Conservation (phyloP, 164 flowering plant species). For the Litsea cubeba region DNA sequence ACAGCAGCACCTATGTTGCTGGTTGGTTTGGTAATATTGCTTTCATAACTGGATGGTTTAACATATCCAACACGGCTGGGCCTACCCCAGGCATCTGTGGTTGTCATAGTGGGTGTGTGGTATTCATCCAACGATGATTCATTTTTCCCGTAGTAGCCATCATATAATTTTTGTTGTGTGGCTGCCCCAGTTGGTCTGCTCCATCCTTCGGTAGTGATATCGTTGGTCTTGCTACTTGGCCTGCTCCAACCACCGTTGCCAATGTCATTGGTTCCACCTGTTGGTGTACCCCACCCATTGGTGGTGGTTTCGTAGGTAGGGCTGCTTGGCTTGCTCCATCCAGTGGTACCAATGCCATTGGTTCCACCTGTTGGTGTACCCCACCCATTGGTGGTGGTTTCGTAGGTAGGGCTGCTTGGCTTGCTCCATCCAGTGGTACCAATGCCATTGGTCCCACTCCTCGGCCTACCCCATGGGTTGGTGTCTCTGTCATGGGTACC, state of each 20-base stretch:
- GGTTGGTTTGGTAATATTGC: slow-evolving; percentile 16
- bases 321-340: slow-evolving; percentile 1
- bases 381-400: slow-evolving; percentile 8
- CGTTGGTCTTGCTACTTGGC: neutral
- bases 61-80: slow-evolving; percentile 25
- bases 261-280: neutral
- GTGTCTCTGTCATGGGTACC: slow-evolving; percentile 6
- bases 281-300: slow-evolving; percentile 12
- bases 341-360: neutral
- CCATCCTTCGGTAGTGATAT: neutral
- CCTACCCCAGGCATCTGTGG: slow-evolving; percentile 20
- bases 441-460: neutral
- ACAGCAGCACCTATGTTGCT: slow-evolving; percentile 14
- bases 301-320: slow-evolving; percentile 7
- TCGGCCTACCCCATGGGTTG: neutral
- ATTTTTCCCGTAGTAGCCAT: neutral
- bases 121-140: neutral
- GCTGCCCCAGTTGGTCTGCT: neutral
- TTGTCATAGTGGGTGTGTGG: neutral
- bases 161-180: slow-evolving; percentile 8
- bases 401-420: slow-evolving; percentile 6
- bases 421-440: neutral
- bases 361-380: slow-evolving; percentile 8
- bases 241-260: neutral
- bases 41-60: slow-evolving; percentile 10